Conservation (phyloP, 371 early-diverging fungal genomes). For the Mortierella sp. region DNA sequence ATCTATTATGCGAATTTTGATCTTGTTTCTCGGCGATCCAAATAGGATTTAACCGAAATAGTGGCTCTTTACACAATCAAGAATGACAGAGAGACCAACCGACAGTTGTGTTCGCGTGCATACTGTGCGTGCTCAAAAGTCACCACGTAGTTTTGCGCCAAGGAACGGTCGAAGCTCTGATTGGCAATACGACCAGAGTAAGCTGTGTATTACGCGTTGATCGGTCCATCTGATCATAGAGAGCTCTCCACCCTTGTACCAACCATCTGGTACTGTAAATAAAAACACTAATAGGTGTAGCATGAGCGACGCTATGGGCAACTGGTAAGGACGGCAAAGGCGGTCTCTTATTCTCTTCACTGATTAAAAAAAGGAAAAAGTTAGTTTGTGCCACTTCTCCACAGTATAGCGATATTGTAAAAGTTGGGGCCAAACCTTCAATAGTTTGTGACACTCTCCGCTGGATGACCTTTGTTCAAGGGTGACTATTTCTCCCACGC, state of each 20-base stretch:
- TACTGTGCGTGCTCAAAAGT: too few relatives aligned
- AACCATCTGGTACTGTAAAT: too few relatives aligned
- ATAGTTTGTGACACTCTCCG: not conserved
- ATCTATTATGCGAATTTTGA: not conserved
- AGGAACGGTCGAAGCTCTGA: conserved; percentile 8
- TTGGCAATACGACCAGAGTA: not conserved
- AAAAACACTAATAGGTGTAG: not conserved
- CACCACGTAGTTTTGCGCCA: not conserved
- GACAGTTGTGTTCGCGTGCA: not conserved
- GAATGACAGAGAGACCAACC: not conserved
- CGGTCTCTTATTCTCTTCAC: too few relatives aligned
- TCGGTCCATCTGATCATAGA: not conserved
- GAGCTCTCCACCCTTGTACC: not conserved
- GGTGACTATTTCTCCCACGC: not conserved
- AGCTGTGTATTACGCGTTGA: not conserved
- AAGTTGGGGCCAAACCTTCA: not conserved
- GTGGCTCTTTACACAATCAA: not conserved
- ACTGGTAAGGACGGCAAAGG: not conserved
- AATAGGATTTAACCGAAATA: not conserved
- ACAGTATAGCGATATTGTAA: not conserved
- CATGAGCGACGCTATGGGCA: not conserved
- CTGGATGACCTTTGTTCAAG: not conserved
- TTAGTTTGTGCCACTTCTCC: not conserved
- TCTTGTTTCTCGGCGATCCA: not conserved
- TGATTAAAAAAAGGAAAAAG: too few relatives aligned